Conservation (phyloP, 768 basidiomycete species). For the Naganishia onofrii region DNA sequence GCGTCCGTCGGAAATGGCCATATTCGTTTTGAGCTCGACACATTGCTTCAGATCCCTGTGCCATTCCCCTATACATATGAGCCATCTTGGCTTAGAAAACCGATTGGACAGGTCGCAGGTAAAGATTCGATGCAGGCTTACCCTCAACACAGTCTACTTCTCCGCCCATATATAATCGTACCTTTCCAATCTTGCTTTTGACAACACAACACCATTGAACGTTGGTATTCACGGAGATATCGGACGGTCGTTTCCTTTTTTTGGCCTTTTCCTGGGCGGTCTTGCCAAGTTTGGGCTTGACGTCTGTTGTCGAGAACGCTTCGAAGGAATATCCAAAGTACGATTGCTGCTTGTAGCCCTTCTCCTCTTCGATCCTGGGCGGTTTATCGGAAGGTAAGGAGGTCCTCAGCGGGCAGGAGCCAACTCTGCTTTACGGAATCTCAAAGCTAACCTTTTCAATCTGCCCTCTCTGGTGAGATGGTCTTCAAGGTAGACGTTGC, state of each 20-base stretch:
- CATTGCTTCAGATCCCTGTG: conserved; percentile 33
- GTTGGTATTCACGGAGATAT: conserved; percentile 49
- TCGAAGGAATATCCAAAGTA: conserved; percentile 51
- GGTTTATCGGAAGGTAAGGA: not conserved
- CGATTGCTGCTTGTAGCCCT: conserved; percentile 37
- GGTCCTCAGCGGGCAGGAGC: not conserved
- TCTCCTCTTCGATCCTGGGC: conserved; percentile 37
- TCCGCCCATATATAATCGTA: conserved; percentile 50
- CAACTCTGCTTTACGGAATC: not conserved
- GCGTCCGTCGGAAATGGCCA: conserved; percentile 43
- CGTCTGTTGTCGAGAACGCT: conserved; percentile 43
- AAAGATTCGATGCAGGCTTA: conserved; percentile 19
- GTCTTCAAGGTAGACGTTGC: conserved; percentile 50
- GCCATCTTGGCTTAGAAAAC: not conserved
- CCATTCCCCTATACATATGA: conserved; percentile 8
- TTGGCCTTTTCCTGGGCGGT: conserved; percentile 9
- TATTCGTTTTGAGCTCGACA: conserved; percentile 53
- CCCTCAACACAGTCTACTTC: conserved; percentile 52
- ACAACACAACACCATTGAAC: conserved; percentile 52
- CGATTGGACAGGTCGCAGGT: not conserved
- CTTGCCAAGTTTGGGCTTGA: not conserved
- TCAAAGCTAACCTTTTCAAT: conserved; percentile 33
- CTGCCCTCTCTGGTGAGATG: conserved; percentile 41
- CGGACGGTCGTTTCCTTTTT: conserved; percentile 24
- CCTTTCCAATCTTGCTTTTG: conserved; percentile 46